Percentiles rank a stretch among this genome's conserved stretches.
Evolutionary conservation across 805 yeast genomes (phyloP).

Genomic region (Saccharomycopsis schoenii): DNA sequence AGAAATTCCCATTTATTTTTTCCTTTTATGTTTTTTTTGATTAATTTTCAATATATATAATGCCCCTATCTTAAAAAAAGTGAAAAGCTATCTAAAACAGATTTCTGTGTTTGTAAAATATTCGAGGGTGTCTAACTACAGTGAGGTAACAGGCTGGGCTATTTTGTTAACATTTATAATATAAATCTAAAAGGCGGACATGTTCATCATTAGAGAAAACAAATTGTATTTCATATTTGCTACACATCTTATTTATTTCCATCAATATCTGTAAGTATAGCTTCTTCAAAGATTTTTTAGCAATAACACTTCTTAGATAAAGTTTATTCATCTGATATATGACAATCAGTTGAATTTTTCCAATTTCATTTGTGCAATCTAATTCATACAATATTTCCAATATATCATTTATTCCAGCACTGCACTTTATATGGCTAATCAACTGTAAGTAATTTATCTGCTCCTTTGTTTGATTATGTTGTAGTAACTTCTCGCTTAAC

Average conservation of each 20-base stretch:
- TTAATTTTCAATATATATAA: slow-evolving; percentile 1
- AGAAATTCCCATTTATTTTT: slow-evolving; percentile 1
- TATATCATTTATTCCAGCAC: not conserved
- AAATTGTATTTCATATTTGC: not conserved
- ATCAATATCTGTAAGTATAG: not conserved
- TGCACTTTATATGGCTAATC: not conserved
- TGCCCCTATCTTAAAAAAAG: not conserved
- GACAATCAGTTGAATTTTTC: not conserved
- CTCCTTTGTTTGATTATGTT: not conserved
- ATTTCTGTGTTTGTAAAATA: not conserved
- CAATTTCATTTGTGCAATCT: not conserved
- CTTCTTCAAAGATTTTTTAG: not conserved
- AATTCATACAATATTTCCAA: not conserved
- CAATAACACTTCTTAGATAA: not conserved
- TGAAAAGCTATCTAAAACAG: not conserved
- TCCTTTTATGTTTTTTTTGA: not conserved
- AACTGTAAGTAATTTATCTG: not conserved
- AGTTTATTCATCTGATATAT: not conserved
- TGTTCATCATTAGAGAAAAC: not conserved
- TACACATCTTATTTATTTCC: not conserved
- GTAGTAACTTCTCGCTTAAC: not conserved
- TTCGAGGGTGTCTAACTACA: not conserved
- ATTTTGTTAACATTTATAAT: not conserved
- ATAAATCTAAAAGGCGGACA: not conserved
- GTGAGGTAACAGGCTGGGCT: not conserved